These are phyloP conservation scores for Cryoendolithus antarcticus DNA, from an alignment of 2,329 filamentous ascomycete genomes.

Conservation along the genomic window DNA sequence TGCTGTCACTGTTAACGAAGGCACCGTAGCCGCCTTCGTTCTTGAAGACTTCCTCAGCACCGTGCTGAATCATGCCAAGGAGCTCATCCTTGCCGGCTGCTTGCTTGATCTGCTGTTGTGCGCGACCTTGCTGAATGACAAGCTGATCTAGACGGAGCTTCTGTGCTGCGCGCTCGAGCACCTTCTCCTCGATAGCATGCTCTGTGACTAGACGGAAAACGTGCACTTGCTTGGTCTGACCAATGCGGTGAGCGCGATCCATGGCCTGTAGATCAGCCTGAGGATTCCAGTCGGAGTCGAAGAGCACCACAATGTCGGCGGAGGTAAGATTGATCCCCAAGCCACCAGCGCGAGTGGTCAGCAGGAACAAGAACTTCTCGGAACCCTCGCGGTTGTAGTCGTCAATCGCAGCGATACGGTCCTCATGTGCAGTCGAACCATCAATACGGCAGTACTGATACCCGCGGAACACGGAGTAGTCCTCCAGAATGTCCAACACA, in stretches of 20 bases:
- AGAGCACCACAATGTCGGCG: conserved; percentile 91
- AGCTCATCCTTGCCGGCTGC: conserved; percentile 94
- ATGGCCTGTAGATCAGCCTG: conserved; percentile 97
- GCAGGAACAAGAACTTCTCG: conserved; percentile 90
- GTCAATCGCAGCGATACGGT: conserved; percentile 93
- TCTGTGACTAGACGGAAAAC: conserved; percentile 97
- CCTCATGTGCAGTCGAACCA: conserved; percentile 90
- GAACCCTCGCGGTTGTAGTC: conserved; percentile 95
- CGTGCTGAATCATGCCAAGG: conserved; percentile 96
- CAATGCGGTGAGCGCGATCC: conserved; percentile 96
- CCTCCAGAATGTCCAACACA: conserved; percentile 89
- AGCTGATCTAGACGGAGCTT: conserved; percentile 93
- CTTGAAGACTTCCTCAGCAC: conserved; percentile 80
- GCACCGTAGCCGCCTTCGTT: conserved; percentile 53
- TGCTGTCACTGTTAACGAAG: conserved; percentile 43
- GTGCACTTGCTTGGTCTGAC: conserved; percentile 93
- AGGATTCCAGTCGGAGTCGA: conserved; percentile 97
- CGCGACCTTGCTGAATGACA: conserved; percentile 93
- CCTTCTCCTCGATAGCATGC: conserved; percentile 97
- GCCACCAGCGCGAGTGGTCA: conserved; percentile 91
- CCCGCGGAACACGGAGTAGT: conserved; percentile 92
- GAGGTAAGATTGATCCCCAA: conserved; percentile 92
- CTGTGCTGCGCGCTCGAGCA: conserved; percentile 88
- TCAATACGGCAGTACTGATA: conserved; percentile 97
- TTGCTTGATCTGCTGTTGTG: conserved; percentile 79